Conservation (phyloP, 1,139 yeast species). For the Sugiyamaella neomexicana region DNA sequence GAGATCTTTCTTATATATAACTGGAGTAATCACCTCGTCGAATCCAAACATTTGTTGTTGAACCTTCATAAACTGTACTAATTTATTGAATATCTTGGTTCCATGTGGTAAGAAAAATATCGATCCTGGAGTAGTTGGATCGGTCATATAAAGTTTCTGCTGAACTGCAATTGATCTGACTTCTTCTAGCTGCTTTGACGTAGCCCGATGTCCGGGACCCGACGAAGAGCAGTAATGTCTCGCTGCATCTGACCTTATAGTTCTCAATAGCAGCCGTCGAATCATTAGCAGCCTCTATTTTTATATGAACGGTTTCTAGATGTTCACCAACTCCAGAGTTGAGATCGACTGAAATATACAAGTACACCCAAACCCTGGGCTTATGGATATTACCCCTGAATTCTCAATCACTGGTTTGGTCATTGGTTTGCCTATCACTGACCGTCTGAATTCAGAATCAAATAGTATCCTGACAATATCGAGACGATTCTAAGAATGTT, state of each 20-base stretch:
- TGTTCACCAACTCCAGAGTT: too few relatives aligned
- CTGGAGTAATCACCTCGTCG: slow-evolving; percentile 90
- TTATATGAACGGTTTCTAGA: too few relatives aligned
- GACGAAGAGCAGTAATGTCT: slow-evolving; percentile 6
- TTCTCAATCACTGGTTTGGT: not conserved
- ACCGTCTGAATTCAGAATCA: not conserved
- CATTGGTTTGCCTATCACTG: too few relatives aligned
- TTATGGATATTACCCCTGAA: not conserved
- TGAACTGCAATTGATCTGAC: slow-evolving; percentile 31
- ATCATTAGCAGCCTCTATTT: not conserved
- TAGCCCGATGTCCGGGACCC: not conserved
- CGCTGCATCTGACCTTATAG: not conserved
- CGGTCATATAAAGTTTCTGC: slow-evolving; percentile 75
- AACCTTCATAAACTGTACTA: slow-evolving; percentile 77
- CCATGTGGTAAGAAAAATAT: slow-evolving; percentile 91
- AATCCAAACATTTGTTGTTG: slow-evolving; percentile 84
- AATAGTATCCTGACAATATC: too few relatives aligned
- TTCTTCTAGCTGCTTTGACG: slow-evolving; percentile 4
- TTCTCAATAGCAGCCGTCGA: not conserved
- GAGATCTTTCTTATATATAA: slow-evolving; percentile 76
- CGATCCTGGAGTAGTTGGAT: slow-evolving; percentile 82
- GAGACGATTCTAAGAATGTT: too few relatives aligned
- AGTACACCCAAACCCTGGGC: too few relatives aligned
- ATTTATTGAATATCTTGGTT: slow-evolving; percentile 75
- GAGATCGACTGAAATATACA: too few relatives aligned